Conservation (phyloP, 495 filamentous ascomycete genomes). For the Aspergillus leporis region DNA sequence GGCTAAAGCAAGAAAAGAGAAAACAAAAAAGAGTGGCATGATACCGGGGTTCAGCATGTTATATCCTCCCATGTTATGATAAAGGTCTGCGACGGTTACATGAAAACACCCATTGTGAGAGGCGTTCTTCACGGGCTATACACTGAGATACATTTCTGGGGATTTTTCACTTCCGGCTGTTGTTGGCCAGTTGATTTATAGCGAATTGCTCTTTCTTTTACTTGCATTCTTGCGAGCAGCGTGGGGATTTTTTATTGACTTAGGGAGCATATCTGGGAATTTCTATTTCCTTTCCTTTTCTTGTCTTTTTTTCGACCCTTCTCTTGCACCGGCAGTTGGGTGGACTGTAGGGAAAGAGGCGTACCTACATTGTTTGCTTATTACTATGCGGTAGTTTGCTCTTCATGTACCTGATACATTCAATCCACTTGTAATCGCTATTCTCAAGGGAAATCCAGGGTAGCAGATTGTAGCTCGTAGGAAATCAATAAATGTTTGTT, state of each 20-base stretch:
- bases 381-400: conserved; percentile 4
- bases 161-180: conserved; percentile 13
- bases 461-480: neutral
- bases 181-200: conserved; percentile 16
- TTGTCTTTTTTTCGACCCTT: conserved; percentile 11
- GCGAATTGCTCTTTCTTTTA: conserved; percentile 12
- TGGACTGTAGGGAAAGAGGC: conserved; percentile 9
- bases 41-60: neutral
- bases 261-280: conserved; percentile 3
- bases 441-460: conserved; percentile 1
- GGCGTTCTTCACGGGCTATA: conserved; percentile 19
- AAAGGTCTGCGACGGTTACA: conserved; percentile 4
- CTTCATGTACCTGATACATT: conserved; percentile 11
- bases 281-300: conserved; percentile 10
- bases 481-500: neutral
- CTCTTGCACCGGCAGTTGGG: neutral
- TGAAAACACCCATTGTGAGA: conserved; percentile 21
- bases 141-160: conserved; percentile 18
- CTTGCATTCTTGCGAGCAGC: conserved; percentile 16
- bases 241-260: conserved; percentile 14
- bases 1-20: neutral
- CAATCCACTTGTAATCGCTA: conserved; percentile 8
- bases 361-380: neutral
- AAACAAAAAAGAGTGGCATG: conserved; percentile 2
- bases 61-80: conserved; percentile 1